A percentile compares a stretch with the other conserved stretches of the same genome.
Evolutionary conservation across 75 land plant species (phyloP).

Genomic region (Ceratopteris richardii): DNA sequence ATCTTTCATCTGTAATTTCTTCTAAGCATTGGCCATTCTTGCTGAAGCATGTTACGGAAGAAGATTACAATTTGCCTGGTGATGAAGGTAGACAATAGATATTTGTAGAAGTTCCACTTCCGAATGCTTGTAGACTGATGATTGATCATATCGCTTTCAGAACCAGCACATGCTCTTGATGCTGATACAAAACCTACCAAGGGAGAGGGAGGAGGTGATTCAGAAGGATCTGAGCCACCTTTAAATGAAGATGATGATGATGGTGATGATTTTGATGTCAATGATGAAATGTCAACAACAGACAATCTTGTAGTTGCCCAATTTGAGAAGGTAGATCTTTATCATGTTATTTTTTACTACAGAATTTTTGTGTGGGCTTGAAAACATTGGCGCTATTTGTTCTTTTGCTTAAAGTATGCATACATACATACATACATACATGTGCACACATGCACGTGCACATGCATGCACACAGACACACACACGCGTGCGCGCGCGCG

Average conservation of each 20-base stretch:
- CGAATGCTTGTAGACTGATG: not conserved
- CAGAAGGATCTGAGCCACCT: slow-evolving; percentile 71
- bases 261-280: slow-evolving; percentile 79
- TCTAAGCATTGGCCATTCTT: slow-evolving; percentile 15
- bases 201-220: slow-evolving; percentile 43
- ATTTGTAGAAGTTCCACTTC: too few species aligned
- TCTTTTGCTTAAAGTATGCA: too few species aligned
- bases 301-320: slow-evolving; percentile 89
- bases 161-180: slow-evolving; percentile 35
- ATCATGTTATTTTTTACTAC: too few species aligned
- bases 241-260: slow-evolving; percentile 86
- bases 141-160: slow-evolving; percentile 21
- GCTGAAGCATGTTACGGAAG: slow-evolving; percentile 61
- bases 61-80: slow-evolving; percentile 84
- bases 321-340: slow-evolving; percentile 75
- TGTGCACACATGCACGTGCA: too few species aligned
- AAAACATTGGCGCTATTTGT: too few species aligned
- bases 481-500: too few species aligned
- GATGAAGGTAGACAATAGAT: slow-evolving; percentile 61
- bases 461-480: too few species aligned
- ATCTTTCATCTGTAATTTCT: not conserved
- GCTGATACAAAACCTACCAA: slow-evolving; percentile 25
- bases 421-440: too few species aligned
- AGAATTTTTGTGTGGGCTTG: not conserved
- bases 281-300: slow-evolving; percentile 65